phyloP scores from a whole-genome alignment of 2,329 filamentous ascomycete genomes.

The Trichoderma lentiforme region DNA sequence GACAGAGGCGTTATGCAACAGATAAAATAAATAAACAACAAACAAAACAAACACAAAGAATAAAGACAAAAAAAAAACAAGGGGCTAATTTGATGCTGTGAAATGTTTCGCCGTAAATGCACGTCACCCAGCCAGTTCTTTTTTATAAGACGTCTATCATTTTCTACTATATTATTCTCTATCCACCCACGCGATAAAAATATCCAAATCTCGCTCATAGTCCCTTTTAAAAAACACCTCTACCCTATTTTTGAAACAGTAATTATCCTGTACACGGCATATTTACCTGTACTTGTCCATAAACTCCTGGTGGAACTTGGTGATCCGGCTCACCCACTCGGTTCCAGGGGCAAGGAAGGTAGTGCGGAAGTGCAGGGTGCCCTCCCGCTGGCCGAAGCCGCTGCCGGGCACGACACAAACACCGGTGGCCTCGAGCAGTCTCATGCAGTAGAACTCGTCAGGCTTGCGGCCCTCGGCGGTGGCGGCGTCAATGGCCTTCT shows the following conservation, averaged over 20 bases:
- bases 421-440: constrained; percentile 86
- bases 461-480: constrained; percentile 67
- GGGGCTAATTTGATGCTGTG: background rate
- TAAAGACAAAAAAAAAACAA: background rate
- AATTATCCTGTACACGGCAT: background rate
- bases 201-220: constrained; percentile 1
- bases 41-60: background rate
- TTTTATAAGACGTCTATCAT: background rate
- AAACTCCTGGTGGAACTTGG: constrained; percentile 88
- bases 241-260: background rate
- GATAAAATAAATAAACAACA: background rate
- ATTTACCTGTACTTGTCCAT: constrained; percentile 70
- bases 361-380: constrained; percentile 89
- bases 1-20: background rate
- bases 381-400: constrained; percentile 91
- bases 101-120: background rate
- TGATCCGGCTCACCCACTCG: constrained; percentile 84
- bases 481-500: constrained; percentile 74
- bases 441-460: constrained; percentile 93
- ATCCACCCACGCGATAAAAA: background rate
- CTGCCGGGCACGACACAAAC: constrained; percentile 90
- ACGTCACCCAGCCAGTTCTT: background rate
- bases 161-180: background rate
- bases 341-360: constrained; percentile 96
- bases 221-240: constrained; percentile 1